These are phyloP conservation scores for Plasmodium gonderi DNA, from an alignment of 169 alveolate species.

Conservation along the genomic window DNA sequence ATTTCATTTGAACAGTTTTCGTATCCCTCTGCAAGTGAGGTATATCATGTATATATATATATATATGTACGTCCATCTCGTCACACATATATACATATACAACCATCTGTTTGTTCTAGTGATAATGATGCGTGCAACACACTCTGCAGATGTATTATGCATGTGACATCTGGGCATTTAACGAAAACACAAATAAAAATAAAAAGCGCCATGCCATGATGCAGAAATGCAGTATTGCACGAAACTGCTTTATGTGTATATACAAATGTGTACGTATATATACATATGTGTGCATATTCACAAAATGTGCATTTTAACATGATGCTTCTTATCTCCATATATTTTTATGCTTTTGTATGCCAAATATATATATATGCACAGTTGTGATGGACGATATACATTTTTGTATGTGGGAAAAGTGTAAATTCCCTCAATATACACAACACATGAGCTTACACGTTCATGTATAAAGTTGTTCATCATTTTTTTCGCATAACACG, in stretches of 20 bases:
- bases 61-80: neutral
- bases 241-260: conserved; percentile 63
- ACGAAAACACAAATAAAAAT: neutral
- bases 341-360: neutral
- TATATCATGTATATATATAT: neutral
- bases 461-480: neutral
- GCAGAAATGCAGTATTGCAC: conserved; percentile 24
- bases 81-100: neutral
- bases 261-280: neutral
- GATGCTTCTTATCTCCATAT: neutral
- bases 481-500: neutral
- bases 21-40: neutral
- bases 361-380: neutral
- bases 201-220: neutral
- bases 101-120: neutral
- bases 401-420: neutral
- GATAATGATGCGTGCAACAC: neutral
- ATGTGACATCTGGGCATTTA: conserved; percentile 1
- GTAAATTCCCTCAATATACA: too few species aligned
- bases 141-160: neutral
- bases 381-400: neutral
- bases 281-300: neutral
- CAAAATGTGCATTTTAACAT: neutral
- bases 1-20: neutral
- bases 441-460: too few species aligned